Base-by-base conservation (phyloP, 441 rosid species). In the Theobroma grandiflorum region DNA sequence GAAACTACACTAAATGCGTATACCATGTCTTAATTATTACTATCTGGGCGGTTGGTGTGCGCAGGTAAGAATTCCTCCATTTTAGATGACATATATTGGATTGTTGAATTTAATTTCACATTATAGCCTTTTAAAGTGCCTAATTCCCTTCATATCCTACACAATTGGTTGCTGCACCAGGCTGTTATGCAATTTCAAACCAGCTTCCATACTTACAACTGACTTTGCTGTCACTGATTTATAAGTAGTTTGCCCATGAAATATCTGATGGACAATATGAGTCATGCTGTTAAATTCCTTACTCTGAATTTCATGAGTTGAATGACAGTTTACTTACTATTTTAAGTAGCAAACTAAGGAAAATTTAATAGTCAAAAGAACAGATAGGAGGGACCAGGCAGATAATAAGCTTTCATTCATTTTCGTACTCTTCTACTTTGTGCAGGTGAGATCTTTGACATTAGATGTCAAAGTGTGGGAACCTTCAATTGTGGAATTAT, bases 401-500 rank as follows among this genome's bases (percentile, higher is more conserved):
- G 42, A 20, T 37, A 15, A 49, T 72, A 76, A 74, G 49, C 2
- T 63, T 79, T 22, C 6, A 20, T 43, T 69, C 49, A 31, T 55
- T 82, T 79, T 66, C 31, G 49, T 20, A 16, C 26, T 77, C 8
- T 42, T 50, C 74, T 78, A 12, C 78, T 66, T 83, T 85, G 66
- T 86, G 85, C 89, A 96, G 98, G 99, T 96, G 81, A 92, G 99
- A 77, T 96, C 99, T 69, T 82, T 96, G 79, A 90, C 92, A 7
- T 83, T 96, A 61, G 99, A 96, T 86, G 99, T 94, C 84, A 94
- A 89, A 89, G 96, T 94, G 62, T 96, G 99, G 99, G 99, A 96
- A 86, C 90, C 96, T 81, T 85, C 98, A 18, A 84, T 96, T 43
- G 81, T 96, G 91, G 91, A 93, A 59, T 82, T 96, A 72, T 96